These are phyloP conservation scores for Kitagawia praeruptora DNA, from an alignment of 129 eudicot genomes.

Conservation along the genomic window DNA sequence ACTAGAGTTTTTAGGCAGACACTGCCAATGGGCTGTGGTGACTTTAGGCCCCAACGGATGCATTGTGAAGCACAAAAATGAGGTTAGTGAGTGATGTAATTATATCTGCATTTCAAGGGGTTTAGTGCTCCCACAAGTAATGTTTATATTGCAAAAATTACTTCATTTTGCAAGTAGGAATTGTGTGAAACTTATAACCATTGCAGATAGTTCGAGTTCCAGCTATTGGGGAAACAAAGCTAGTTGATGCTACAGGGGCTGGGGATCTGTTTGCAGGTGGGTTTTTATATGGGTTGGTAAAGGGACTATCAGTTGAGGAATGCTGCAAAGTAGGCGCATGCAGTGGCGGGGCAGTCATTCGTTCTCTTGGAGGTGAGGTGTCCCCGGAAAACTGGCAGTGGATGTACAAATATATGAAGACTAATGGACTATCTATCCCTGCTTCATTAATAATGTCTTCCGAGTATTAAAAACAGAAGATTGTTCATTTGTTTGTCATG, in stretches of 20 bases:
- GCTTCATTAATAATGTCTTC: background rate
- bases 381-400: slow-evolving; percentile 87
- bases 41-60: slow-evolving; percentile 86
- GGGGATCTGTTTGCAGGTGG: slow-evolving; percentile 97
- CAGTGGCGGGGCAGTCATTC: slow-evolving; percentile 93
- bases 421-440: slow-evolving; percentile 55
- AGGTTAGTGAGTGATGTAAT: slow-evolving; percentile 31
- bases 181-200: background rate
- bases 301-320: slow-evolving; percentile 74
- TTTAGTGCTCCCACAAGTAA: background rate
- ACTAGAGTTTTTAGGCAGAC: slow-evolving; percentile 56
- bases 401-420: slow-evolving; percentile 91
- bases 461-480: background rate
- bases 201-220: slow-evolving; percentile 65
- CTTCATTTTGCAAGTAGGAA: background rate
- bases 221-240: slow-evolving; percentile 67
- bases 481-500: background rate
- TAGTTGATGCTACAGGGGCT: slow-evolving; percentile 90
- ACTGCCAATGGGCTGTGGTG: slow-evolving; percentile 96
- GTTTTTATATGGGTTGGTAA: slow-evolving; percentile 80
- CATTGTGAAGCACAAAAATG: slow-evolving; percentile 70
- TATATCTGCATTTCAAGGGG: background rate
- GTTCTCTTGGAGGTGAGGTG: slow-evolving; percentile 96
- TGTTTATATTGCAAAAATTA: background rate
- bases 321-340: slow-evolving; percentile 87